phyloP scores from a whole-genome alignment of 768 basidiomycete genomes.

The Suillus decipiens region DNA sequence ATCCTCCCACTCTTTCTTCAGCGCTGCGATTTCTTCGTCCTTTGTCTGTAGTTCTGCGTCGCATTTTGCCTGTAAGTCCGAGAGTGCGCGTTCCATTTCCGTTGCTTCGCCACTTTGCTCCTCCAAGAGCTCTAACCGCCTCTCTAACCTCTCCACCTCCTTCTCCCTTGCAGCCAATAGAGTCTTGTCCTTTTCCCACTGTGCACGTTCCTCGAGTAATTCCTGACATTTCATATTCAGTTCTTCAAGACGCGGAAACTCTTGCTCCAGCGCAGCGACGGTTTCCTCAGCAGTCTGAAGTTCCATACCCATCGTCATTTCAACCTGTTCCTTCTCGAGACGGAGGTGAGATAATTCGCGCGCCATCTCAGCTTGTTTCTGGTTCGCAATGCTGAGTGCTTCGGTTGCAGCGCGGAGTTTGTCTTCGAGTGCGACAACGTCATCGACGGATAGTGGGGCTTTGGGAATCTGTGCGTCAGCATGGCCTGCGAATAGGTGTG shows the following conservation, averaged over 20 bases:
- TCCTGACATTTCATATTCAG: conserved; percentile 48
- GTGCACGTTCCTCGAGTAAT: conserved; percentile 49
- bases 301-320: conserved; percentile 65
- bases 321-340: conserved; percentile 70
- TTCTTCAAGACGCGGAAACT: conserved; percentile 52
- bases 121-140: conserved; percentile 45
- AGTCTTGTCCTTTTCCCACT: conserved; percentile 51
- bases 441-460: conserved; percentile 44
- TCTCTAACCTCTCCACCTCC: conserved; percentile 41
- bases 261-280: conserved; percentile 55
- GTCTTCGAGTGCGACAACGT: conserved; percentile 58
- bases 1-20: conserved; percentile 42
- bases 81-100: conserved; percentile 42
- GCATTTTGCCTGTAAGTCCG: conserved; percentile 35
- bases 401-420: conserved; percentile 63
- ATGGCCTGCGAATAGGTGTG: conserved; percentile 85
- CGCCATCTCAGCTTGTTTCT: conserved; percentile 60
- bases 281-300: conserved; percentile 68
- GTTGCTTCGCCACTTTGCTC: conserved; percentile 42
- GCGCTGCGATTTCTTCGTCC: conserved; percentile 38
- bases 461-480: conserved; percentile 58
- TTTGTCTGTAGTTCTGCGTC: conserved; percentile 43
- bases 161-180: conserved; percentile 38
- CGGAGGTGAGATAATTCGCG: conserved; percentile 62
- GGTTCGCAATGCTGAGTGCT: conserved; percentile 57